Evolutionary conservation across 1,139 yeast species (phyloP).

Genomic region (Chernovozyma aurita): DNA sequence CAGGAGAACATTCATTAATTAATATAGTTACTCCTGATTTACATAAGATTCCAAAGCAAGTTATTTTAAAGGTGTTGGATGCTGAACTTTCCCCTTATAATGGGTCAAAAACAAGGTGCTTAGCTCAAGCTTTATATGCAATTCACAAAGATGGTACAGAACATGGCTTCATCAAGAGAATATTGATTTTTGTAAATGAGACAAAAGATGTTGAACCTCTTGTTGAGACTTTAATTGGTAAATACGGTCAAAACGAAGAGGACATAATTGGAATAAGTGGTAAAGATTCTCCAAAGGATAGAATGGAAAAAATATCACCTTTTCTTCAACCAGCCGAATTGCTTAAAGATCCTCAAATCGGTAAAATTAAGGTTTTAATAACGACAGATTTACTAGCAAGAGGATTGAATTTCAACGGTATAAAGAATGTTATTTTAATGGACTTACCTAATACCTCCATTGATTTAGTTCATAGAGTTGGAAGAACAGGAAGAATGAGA

Average conservation of each 20-base stretch:
- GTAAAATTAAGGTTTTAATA: conserved; percentile 57
- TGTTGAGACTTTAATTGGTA: conserved; percentile 46
- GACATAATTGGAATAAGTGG: conserved; percentile 61
- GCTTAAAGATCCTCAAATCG: conserved; percentile 23
- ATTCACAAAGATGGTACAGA: conserved; percentile 83
- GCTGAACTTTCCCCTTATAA: conserved; percentile 72
- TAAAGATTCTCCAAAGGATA: conserved; percentile 51
- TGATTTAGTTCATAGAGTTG: conserved; percentile 86
- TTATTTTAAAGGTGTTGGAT: conserved; percentile 71
- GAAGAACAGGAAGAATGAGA: conserved; percentile 92
- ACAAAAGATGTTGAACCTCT: conserved; percentile 60
- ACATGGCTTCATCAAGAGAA: conserved; percentile 68
- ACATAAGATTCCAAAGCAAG: conserved; percentile 75
- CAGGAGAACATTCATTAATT: conserved; percentile 50
- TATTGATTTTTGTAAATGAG: conserved; percentile 82
- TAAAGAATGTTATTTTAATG: conserved; percentile 76
- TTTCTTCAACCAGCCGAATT: conserved; percentile 58
- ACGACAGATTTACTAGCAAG: conserved; percentile 91
- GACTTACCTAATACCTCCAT: conserved; percentile 84
- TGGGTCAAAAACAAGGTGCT: conserved; percentile 77
- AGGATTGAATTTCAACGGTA: conserved; percentile 81
- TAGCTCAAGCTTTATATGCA: conserved; percentile 86
- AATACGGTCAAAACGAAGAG: conserved; percentile 51
- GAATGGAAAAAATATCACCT: conserved; percentile 52
- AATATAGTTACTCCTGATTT: conserved; percentile 72